phyloP scores from a whole-genome alignment of 1,139 yeast species.

The Scheffersomyces lignicola region DNA sequence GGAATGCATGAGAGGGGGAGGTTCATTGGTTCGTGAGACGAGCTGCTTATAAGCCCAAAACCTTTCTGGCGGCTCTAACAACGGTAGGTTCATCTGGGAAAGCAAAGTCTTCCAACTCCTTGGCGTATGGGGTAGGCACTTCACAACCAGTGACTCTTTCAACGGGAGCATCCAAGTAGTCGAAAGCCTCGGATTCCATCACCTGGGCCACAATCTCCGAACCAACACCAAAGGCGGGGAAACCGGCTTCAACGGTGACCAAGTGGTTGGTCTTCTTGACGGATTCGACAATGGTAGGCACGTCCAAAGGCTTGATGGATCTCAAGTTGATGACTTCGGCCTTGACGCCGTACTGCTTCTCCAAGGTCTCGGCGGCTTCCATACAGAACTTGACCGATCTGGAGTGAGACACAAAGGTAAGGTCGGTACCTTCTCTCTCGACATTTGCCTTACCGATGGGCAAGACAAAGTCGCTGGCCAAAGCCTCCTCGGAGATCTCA shows the following conservation, averaged over 20 bases:
- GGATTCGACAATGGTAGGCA: slow-evolving; percentile 79
- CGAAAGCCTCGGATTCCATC: slow-evolving; percentile 98
- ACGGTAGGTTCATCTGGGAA: slow-evolving; percentile 96
- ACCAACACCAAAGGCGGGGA: slow-evolving; percentile 98
- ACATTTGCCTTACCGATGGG: slow-evolving; percentile 97
- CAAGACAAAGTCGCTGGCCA: slow-evolving; percentile 82
- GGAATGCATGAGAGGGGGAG: background rate
- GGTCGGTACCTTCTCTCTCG: slow-evolving; percentile 89
- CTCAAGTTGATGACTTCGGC: slow-evolving; percentile 96
- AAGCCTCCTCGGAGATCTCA: slow-evolving; percentile 85
- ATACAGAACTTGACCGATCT: slow-evolving; percentile 85
- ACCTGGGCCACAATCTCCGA: slow-evolving; percentile 97
- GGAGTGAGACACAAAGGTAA: slow-evolving; percentile 87
- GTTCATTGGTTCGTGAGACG: background rate
- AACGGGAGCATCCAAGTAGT: slow-evolving; percentile 97
- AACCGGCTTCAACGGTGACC: slow-evolving; percentile 94
- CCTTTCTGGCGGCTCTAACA: slow-evolving; percentile 88
- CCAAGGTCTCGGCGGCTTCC: slow-evolving; percentile 85
- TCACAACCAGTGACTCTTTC: slow-evolving; percentile 99
- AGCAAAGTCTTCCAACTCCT: slow-evolving; percentile 95
- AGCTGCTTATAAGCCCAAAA: slow-evolving; percentile 58
- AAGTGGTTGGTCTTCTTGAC: slow-evolving; percentile 97
- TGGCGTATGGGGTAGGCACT: slow-evolving; percentile 98
- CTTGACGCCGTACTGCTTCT: slow-evolving; percentile 80
- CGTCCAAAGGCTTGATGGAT: slow-evolving; percentile 94